Base-by-base conservation (phyloP, 257 asterid species). In the Nicotiana paniculata region DNA sequence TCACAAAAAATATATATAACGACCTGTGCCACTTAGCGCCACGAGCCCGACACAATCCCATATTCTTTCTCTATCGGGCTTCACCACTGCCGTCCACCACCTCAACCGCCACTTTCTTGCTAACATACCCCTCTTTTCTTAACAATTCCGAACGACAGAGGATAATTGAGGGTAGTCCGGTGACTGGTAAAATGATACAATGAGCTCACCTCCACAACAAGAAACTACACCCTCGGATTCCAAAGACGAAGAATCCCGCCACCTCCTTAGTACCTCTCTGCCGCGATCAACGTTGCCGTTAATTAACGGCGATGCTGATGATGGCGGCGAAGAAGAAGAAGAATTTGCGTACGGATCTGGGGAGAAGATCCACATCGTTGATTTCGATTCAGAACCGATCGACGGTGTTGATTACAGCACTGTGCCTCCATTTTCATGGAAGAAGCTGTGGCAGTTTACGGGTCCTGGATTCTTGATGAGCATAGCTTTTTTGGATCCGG, bases 401-500 rank as follows among this genome's bases (percentile, higher is more conserved):
- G 84, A 46, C 63, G 88, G 88, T 53, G 86, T 76, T 46, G 92
- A 85, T 78, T 83, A 39, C 63, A 72, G 86, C 3, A n/a, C 43
- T 3, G 86, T 88, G 54, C 97, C 97, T 15, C 93, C 98, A 8
- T 95, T 95, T 74, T 95, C 99, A 35, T 93, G 90, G 80, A 88
- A 83, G 67, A 95, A 93, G 85, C 90, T 95, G 2, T 93, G 97
- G 99, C 66, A 90, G 2, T 95, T 95, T 86, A 93, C 95, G n/a
- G 99, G 99, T 2, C 99, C 99, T 18, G 99, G 98, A 0, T 95
- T 95, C 61, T 85, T 95, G 62, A 95, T 95, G 99, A 92, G 98
- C 88, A 92, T 95, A 83, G 99, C 91, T 70, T 95, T 95, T 81
- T 59, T 93, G 84, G 99, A 95, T 92, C 99, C 99, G 82, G 99